These are phyloP conservation scores for Sporothrix euskadiensis DNA, from an alignment of 2,329 filamentous ascomycete species.

Conservation along the genomic window DNA sequence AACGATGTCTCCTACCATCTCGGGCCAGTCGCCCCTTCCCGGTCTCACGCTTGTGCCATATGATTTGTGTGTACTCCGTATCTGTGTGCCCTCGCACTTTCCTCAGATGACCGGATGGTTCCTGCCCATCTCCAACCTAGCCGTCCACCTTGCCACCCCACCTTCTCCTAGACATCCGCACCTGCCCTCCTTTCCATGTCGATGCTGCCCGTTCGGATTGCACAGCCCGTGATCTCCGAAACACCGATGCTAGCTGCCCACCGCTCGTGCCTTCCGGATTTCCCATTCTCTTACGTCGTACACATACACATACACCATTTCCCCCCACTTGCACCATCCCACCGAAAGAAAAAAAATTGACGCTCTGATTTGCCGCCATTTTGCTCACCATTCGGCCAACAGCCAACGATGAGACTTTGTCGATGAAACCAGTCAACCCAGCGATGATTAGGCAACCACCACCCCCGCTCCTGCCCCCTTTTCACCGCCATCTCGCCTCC, in stretches of 20 bases:
- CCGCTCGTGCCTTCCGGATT: not conserved
- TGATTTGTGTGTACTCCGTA: not conserved
- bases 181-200: slow-evolving; percentile 1
- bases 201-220: slow-evolving; percentile 7
- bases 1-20: not conserved
- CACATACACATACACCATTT: not conserved
- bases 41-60: not conserved
- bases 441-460: slow-evolving; percentile 16
- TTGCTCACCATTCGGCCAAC: not conserved
- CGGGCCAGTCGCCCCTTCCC: not conserved
- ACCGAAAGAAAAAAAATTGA: not conserved
- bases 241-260: slow-evolving; percentile 8
- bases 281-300: not conserved
- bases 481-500: slow-evolving; percentile 10
- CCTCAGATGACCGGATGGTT: not conserved
- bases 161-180: not conserved
- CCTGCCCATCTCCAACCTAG: slow-evolving; percentile 1
- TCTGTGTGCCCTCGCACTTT: not conserved
- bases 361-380: slow-evolving; percentile 25
- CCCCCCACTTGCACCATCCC: slow-evolving; percentile 17
- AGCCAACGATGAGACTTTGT: slow-evolving; percentile 11
- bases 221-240: slow-evolving; percentile 6
- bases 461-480: not conserved
- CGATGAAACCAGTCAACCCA: not conserved
- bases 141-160: slow-evolving; percentile 13